Percentiles rank a stretch among this genome's conserved stretches.
Conservation (phyloP, 2,329 filamentous ascomycete genomes). For the Botryotinia convoluta region DNA sequence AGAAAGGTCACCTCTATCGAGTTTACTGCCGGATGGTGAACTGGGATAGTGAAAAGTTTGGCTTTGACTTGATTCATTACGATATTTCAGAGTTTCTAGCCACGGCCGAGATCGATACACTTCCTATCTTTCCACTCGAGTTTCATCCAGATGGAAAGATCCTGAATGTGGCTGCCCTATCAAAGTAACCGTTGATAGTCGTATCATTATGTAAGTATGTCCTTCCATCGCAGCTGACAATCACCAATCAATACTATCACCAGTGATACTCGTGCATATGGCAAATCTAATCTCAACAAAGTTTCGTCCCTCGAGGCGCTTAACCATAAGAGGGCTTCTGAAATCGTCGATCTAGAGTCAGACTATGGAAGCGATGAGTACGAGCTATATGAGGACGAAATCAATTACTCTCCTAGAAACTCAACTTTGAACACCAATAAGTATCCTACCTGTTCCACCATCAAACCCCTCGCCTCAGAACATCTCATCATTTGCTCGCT, state of each 20-base stretch:
- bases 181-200: constrained; percentile 28
- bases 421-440: neutral
- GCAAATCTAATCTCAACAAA: neutral
- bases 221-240: neutral
- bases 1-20: constrained; percentile 41
- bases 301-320: neutral
- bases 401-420: neutral
- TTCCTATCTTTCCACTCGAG: constrained; percentile 45
- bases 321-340: neutral
- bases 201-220: constrained; percentile 27
- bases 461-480: neutral
- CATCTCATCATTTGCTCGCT: constrained; percentile 24
- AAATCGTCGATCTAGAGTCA: neutral
- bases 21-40: constrained; percentile 46
- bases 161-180: constrained; percentile 9
- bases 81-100: constrained; percentile 45
- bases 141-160: constrained; percentile 44
- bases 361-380: neutral
- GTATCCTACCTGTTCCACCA: neutral
- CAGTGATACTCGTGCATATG: neutral
- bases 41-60: constrained; percentile 49
- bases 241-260: neutral
- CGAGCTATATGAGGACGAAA: neutral
- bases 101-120: constrained; percentile 44
- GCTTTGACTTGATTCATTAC: constrained; percentile 41